Base-by-base conservation (phyloP, 2,329 filamentous ascomycete genomes). In the Neoscytalidium dimidiatum region DNA sequence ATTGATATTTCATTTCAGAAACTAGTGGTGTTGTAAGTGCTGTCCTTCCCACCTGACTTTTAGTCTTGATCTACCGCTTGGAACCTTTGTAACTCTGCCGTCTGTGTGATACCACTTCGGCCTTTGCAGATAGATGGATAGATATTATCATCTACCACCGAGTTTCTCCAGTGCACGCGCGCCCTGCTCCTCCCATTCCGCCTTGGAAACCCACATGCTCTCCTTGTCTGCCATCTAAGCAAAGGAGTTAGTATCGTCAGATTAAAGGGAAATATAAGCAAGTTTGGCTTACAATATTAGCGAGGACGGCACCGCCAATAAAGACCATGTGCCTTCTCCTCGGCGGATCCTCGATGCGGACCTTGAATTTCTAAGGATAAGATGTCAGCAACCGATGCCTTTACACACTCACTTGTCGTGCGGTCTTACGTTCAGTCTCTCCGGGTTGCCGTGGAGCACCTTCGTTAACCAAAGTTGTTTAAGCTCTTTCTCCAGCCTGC, bases 281-380 rank as follows among this genome's bases (percentile, higher is more conserved):
- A 31, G 8, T 33, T 5, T 4, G 14, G 78, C 84, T 76, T 80
- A 87, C 85, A 79, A 99, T 96, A 78, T 98, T 98, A 72, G 95
- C 95, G 73, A 99, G 83, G 68, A 99, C 95, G 28, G 95, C 95
- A 72, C 95, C 95, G 66, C 95, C 95, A 64, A 99, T 82, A 85
- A 99, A 98, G n/a, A 99, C 95, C 94, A 99, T 98, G 84, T 99
- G 95, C 80, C 94, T 87, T 82, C 95, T 88, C 81, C 95, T 87
- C 35, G 95, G 95, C 60, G 95, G 95, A 78, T 99, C 95, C 79
- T 99, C 95, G 84, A 99, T 98, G 79, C 95, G 88, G 70, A 99
- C 94, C 87, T 98, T 99, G 86, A 99, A 99, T 88, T 98, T 99
- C 88, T 88, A 71, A 56, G 67, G 11, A 19, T 6, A 46, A 23